Evolutionary conservation across 148 eudicot genomes (phyloP), one percentile per base, ranked within the genome.

Genomic region (Rhododendron mucronatum): DNA sequence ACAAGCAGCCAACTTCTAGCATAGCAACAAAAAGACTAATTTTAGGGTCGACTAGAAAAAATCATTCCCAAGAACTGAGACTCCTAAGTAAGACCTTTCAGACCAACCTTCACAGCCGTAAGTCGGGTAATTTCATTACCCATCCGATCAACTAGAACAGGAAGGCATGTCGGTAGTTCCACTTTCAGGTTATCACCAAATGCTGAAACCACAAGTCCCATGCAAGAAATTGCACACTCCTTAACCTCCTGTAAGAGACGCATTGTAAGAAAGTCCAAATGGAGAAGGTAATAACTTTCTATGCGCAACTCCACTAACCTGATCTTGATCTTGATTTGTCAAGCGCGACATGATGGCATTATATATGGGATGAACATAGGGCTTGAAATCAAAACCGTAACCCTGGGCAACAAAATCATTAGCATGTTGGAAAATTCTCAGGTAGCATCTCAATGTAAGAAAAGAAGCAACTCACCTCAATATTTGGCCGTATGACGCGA

Each of bases 291-390:
- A 83, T 39, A 33, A 67, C 20, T 78, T 14, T 13, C 10, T 26
- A 13, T 59, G 14, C 15, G 78, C 67, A 88, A 59, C 30, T 48
- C 69, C 48, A 78, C 89, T 88, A 63, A 92, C 94, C 93, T 97
- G 99, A 89, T 97, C 99, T 88, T 95, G 99, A 89, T 97, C 99
- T 95, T 97, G 98, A 88, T 97, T 97, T 20, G 97, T 97, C 93
- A 97, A 88, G 28, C 99, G 95, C 76, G 93, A 87, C 96, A 97
- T 93, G 87, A 95, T 95, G 65, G 97, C 99, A 85, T 90, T 91
- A 86, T 94, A 97, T 73, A 97, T 92, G 57, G 98, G 99, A 85
- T 84, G 95, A 30, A 94, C 94, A 90, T 89, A 97, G 67, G 96
- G 93, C 88, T 92, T 94, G 86, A 93, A 97, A 93, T 95, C 97